Evolutionary conservation across 371 early-diverging fungal genomes (phyloP).

Genomic region (Circinella umbellata): DNA sequence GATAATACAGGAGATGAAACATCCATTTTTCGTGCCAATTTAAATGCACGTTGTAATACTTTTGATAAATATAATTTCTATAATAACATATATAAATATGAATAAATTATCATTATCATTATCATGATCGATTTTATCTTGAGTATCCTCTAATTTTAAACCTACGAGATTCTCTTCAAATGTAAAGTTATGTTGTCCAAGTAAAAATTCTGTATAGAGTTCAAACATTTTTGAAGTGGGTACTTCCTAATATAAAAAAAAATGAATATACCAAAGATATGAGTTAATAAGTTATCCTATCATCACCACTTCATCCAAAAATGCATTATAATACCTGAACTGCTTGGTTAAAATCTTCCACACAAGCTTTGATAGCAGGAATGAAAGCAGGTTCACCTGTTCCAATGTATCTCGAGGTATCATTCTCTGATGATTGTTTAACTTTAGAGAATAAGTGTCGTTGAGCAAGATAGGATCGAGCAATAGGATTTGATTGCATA

Average conservation of each 20-base stretch:
- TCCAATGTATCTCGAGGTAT: slow-evolving; percentile 18
- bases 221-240: slow-evolving; percentile 57
- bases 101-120: no score
- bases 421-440: slow-evolving; percentile 37
- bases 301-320: not conserved
- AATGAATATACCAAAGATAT: no score
- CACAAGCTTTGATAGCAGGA: slow-evolving; percentile 56
- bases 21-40: slow-evolving; percentile 42
- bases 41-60: slow-evolving; percentile 30
- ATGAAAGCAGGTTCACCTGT: slow-evolving; percentile 59
- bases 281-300: no score
- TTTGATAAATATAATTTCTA: slow-evolving; percentile 58
- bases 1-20: slow-evolving; percentile 53
- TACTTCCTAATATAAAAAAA: slow-evolving; percentile 22
- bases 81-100: no score
- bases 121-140: no score
- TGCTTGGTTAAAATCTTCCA: slow-evolving; percentile 51
- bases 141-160: not conserved
- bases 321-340: slow-evolving; percentile 35
- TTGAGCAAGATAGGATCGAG: slow-evolving; percentile 67
- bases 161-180: slow-evolving; percentile 63
- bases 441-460: slow-evolving; percentile 39
- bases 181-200: slow-evolving; percentile 45
- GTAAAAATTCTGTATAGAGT: slow-evolving; percentile 65
- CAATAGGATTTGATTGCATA: slow-evolving; percentile 59